These are phyloP conservation scores for Carex myosuroides DNA, from an alignment of 176 grass and related monocot genomes.

Conservation along the genomic window DNA sequence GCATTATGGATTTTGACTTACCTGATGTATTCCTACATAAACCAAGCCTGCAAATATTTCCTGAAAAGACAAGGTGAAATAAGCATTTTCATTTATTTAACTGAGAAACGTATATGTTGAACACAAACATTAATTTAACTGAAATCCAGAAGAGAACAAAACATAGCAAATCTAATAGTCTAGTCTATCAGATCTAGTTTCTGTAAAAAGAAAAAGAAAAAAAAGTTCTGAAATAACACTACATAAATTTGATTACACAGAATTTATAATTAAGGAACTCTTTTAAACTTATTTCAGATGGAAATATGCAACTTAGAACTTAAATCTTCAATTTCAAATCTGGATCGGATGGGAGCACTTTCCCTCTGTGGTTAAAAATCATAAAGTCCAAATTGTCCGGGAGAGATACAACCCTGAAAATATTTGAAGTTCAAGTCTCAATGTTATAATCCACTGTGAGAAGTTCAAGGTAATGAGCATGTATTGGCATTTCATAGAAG, in stretches of 20 bases:
- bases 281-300: neutral
- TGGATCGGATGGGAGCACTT: constrained; percentile 39
- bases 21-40: neutral
- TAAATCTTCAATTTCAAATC: constrained; percentile 71
- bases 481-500: neutral
- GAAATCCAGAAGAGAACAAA: neutral
- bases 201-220: neutral
- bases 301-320: constrained; percentile 17
- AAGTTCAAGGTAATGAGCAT: neutral
- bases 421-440: neutral
- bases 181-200: neutral
- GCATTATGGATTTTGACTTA: too few relatives aligned
- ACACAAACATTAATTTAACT: neutral
- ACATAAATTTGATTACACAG: neutral
- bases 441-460: neutral
- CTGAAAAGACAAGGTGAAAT: neutral
- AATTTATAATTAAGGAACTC: neutral
- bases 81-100: neutral
- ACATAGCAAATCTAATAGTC: constrained; percentile 3
- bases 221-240: neutral
- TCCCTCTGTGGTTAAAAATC: constrained; percentile 88
- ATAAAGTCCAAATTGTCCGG: constrained; percentile 91
- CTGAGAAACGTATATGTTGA: neutral
- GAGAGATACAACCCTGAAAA: constrained; percentile 69
- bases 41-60: neutral